Evolutionary conservation across 768 basidiomycete species (phyloP).

Genomic region (Xerocomus potaroensis): DNA sequence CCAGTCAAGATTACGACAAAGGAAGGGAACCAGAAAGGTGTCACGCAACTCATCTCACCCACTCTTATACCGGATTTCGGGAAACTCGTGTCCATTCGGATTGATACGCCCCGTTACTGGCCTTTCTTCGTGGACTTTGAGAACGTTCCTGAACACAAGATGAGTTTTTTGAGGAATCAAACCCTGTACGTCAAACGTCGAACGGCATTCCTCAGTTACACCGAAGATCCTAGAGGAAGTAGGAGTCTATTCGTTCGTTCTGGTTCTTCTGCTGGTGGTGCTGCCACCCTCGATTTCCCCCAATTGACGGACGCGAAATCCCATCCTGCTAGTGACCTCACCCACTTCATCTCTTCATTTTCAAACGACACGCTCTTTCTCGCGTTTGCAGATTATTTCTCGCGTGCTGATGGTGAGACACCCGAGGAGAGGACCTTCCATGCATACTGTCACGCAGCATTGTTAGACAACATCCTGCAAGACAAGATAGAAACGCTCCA

Average conservation of each 20-base stretch:
- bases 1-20: constrained; percentile 83
- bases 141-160: constrained; percentile 60
- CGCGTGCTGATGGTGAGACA: constrained; percentile 56
- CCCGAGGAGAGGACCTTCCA: constrained; percentile 59
- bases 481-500: constrained; percentile 82
- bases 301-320: constrained; percentile 61
- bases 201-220: constrained; percentile 89
- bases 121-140: constrained; percentile 82
- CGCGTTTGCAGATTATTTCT: constrained; percentile 77
- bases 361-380: constrained; percentile 78
- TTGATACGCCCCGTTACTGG: constrained; percentile 96
- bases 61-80: constrained; percentile 90
- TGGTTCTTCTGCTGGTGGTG: constrained; percentile 78
- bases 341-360: constrained; percentile 83
- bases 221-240: constrained; percentile 90
- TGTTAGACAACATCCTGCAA: constrained; percentile 86
- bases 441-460: constrained; percentile 67
- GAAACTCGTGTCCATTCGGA: constrained; percentile 72
- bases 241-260: constrained; percentile 87
- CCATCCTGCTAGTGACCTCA: constrained; percentile 69
- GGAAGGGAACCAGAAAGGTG: constrained; percentile 59
- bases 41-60: constrained; percentile 82
- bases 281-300: constrained; percentile 83
- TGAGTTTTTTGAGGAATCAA: constrained; percentile 66
- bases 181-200: constrained; percentile 91